Conservation (phyloP, 2,329 filamentous ascomycete genomes). For the Microascus cirrosus region DNA sequence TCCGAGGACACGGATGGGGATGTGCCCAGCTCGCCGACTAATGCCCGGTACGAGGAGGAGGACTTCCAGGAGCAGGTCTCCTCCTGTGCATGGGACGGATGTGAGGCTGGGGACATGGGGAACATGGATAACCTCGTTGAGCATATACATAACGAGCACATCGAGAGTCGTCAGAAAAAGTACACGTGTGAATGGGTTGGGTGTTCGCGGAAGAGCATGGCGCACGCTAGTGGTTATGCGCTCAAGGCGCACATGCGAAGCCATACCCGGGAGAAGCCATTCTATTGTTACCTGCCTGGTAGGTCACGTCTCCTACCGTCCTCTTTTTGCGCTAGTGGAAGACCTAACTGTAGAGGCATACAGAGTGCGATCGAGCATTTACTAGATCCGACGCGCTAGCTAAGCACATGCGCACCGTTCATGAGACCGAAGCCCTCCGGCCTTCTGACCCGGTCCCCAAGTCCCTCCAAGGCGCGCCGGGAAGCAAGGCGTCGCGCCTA, state of each 20-base stretch:
- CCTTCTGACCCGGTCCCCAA: conserved; percentile 66
- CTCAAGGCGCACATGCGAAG: conserved; percentile 95
- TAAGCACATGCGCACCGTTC: conserved; percentile 97
- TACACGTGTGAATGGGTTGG: conserved; percentile 98
- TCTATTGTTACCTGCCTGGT: conserved; percentile 93
- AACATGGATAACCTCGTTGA: conserved; percentile 76
- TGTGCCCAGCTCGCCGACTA: conserved; percentile 59
- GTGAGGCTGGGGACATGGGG: conserved; percentile 55
- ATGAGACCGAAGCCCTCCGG: conserved; percentile 90
- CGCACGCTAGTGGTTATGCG: conserved; percentile 91
- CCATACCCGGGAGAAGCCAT: conserved; percentile 95
- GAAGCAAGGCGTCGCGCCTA: conserved; percentile 38
- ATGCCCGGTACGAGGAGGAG: conserved; percentile 60
- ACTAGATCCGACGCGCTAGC: conserved; percentile 90
- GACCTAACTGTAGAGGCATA: background rate
- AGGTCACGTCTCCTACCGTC: conserved; percentile 16
- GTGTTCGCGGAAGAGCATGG: conserved; percentile 76
- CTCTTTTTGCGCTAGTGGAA: background rate
- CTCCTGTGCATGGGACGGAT: conserved; percentile 68
- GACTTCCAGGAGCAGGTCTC: conserved; percentile 70
- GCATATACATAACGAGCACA: conserved; percentile 87
- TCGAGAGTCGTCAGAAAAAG: conserved; percentile 86
- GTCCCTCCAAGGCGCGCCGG: conserved; percentile 39
- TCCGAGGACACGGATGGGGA: conserved; percentile 87
- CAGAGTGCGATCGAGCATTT: conserved; percentile 95